Percentiles rank a stretch among this genome's conserved stretches.
phyloP scores from a whole-genome alignment of 805 yeast genomes.

The Sugiyamaella mastotermitis region DNA sequence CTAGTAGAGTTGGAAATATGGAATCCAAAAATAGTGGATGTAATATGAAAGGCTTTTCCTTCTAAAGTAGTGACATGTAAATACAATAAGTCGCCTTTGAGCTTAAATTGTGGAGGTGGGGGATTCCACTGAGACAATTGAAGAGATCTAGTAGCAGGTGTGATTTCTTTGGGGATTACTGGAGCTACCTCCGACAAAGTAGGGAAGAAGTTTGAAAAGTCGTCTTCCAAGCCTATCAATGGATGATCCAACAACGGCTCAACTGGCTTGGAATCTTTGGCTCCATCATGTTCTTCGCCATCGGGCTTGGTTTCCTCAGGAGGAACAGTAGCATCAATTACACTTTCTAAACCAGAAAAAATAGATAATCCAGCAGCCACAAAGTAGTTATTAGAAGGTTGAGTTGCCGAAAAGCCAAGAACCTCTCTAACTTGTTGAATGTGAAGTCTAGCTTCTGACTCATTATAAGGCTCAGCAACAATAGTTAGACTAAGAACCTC shows the following conservation, averaged over 20 bases:
- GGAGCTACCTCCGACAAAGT: slow-evolving; percentile 8
- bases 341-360: slow-evolving; percentile 28
- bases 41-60: slow-evolving; percentile 70
- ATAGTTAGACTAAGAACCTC: slow-evolving; percentile 37
- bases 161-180: neutral
- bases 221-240: slow-evolving; percentile 17
- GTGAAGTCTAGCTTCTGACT: slow-evolving; percentile 56
- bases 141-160: slow-evolving; percentile 48
- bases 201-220: slow-evolving; percentile 20
- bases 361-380: slow-evolving; percentile 45
- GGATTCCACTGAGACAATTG: slow-evolving; percentile 82
- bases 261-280: slow-evolving; percentile 1
- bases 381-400: slow-evolving; percentile 32
- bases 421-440: slow-evolving; percentile 58
- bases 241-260: slow-evolving; percentile 6
- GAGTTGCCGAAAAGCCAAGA: slow-evolving; percentile 38
- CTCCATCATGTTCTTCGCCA: slow-evolving; percentile 5
- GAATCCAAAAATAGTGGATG: slow-evolving; percentile 76
- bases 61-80: slow-evolving; percentile 72
- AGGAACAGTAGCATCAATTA: slow-evolving; percentile 12
- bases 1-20: slow-evolving; percentile 62
- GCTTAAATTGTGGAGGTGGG: slow-evolving; percentile 55
- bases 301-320: slow-evolving; percentile 11
- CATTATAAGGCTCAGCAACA: slow-evolving; percentile 53
- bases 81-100: slow-evolving; percentile 76